Evolutionary conservation across 495 filamentous ascomycete species (phyloP).

Genomic region (Tirmania nivea): DNA sequence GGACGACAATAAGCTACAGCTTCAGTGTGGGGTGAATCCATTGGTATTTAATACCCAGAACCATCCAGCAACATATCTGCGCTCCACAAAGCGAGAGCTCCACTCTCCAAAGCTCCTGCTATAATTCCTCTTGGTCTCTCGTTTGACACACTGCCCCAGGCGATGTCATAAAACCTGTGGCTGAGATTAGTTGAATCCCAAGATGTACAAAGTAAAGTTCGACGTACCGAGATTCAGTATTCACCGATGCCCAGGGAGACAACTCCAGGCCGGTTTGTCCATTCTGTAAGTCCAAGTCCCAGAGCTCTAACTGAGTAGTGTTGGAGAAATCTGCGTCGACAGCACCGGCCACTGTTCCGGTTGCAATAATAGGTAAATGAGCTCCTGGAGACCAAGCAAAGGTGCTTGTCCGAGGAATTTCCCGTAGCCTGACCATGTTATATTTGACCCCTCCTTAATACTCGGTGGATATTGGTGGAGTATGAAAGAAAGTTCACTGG

Average conservation of each 20-base stretch:
- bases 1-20: not conserved
- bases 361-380: slow-evolving; percentile 58
- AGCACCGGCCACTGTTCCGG: slow-evolving; percentile 85
- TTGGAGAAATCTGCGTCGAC: slow-evolving; percentile 95
- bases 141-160: slow-evolving; percentile 64
- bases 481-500: not conserved
- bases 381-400: slow-evolving; percentile 86
- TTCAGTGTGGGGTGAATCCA: slow-evolving; percentile 1
- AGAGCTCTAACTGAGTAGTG: slow-evolving; percentile 88
- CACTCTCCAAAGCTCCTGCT: slow-evolving; percentile 88
- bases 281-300: slow-evolving; percentile 70
- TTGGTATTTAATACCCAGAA: slow-evolving; percentile 6
- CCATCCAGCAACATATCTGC: slow-evolving; percentile 31
- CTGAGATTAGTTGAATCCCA: not conserved
- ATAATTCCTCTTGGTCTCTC: slow-evolving; percentile 65
- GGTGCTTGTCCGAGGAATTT: slow-evolving; percentile 86
- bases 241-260: slow-evolving; percentile 61
- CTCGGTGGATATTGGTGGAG: not conserved
- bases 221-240: slow-evolving; percentile 67
- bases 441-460: slow-evolving; percentile 2
- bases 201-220: not conserved
- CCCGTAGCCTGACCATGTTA: slow-evolving; percentile 82
- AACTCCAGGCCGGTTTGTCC: slow-evolving; percentile 56
- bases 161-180: slow-evolving; percentile 82
- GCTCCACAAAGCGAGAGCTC: slow-evolving; percentile 88